Conservation (phyloP, 768 basidiomycete genomes). For the Tulasnella sp. region DNA sequence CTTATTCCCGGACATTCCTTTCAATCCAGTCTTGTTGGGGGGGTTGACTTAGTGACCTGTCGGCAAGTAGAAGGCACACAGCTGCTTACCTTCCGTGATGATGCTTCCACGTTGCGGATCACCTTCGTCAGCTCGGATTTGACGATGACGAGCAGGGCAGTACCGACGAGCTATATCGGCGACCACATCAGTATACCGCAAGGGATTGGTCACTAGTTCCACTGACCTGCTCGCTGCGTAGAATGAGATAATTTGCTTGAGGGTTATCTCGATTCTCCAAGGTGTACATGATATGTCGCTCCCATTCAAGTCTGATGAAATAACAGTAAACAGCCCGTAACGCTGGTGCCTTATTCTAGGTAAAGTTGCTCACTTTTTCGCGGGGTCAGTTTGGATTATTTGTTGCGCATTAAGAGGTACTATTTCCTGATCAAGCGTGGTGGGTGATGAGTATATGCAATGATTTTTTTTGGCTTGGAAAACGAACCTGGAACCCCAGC, state of each 20-base stretch:
- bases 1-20: constrained; percentile 94
- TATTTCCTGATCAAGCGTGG: constrained; percentile 56
- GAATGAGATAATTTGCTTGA: constrained; percentile 63
- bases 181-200: not conserved
- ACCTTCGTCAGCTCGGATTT: constrained; percentile 62
- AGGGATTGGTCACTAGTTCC: constrained; percentile 10
- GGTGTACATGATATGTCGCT: constrained; percentile 65
- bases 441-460: constrained; percentile 50
- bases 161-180: constrained; percentile 88
- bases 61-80: constrained; percentile 24
- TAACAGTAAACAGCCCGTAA: no score
- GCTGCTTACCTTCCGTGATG: constrained; percentile 74
- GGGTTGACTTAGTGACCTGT: not conserved
- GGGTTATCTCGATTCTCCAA: constrained; percentile 53
- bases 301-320: constrained; percentile 41
- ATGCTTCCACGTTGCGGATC: constrained; percentile 85
- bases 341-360: not conserved
- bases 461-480: constrained; percentile 33
- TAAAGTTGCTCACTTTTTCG: constrained; percentile 52
- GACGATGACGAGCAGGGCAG: constrained; percentile 77
- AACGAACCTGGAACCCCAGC: constrained; percentile 12
- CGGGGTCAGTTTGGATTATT: constrained; percentile 91
- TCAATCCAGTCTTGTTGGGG: constrained; percentile 31
- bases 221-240: constrained; percentile 94
- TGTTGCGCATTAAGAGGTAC: constrained; percentile 97